Evolutionary conservation across 441 rosid genomes (phyloP).

Genomic region (Aleurites moluccanus): DNA sequence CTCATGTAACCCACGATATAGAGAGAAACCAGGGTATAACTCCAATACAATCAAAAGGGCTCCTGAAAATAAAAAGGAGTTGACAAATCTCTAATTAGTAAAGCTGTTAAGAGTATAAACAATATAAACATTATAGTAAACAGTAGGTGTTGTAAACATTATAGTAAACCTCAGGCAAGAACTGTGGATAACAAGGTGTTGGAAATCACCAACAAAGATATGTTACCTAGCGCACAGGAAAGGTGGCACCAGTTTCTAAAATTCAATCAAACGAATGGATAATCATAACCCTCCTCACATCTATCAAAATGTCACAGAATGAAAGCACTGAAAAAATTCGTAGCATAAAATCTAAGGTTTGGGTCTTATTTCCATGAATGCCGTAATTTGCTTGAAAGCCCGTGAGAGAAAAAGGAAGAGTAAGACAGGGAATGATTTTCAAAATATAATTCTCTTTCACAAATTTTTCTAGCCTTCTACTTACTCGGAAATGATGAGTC

Average conservation of each 20-base stretch:
- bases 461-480: slow-evolving; percentile 23
- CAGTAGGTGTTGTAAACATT: neutral
- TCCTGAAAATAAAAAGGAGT: slow-evolving; percentile 46
- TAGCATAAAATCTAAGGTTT: neutral
- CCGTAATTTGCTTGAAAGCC: slow-evolving; percentile 2
- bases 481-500: slow-evolving; percentile 71
- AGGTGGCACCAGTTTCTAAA: neutral
- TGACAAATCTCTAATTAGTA: neutral
- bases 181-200: neutral
- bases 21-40: slow-evolving; percentile 83
- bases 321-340: neutral
- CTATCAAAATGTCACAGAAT: neutral
- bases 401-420: neutral
- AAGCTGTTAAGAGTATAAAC: slow-evolving; percentile 8
- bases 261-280: slow-evolving; percentile 1
- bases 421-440: neutral
- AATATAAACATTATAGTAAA: neutral
- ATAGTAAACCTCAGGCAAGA: neutral
- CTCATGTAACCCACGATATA: slow-evolving; percentile 88
- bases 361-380: neutral
- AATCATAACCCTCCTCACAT: neutral
- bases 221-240: neutral
- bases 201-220: neutral
- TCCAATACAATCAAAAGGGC: slow-evolving; percentile 64
- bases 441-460: neutral